Conservation (phyloP, 768 basidiomycete genomes). For the Austroboletus eburneus region DNA sequence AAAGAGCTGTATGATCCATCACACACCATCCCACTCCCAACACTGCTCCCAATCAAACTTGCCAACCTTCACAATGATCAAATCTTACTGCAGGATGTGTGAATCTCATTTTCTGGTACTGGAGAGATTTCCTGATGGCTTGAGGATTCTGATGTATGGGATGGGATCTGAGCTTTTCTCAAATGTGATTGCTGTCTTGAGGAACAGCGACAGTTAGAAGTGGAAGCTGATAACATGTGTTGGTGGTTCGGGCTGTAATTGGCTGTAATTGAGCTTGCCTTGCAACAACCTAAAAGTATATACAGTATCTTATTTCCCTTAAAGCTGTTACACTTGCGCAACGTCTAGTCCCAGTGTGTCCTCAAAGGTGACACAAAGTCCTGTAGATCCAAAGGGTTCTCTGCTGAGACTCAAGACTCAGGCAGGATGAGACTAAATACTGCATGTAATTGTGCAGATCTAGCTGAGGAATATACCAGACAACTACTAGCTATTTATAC, state of each 20-base stretch:
- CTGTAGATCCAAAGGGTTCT: too few species aligned
- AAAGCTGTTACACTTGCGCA: too few species aligned
- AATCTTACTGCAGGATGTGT: slow-evolving; percentile 19
- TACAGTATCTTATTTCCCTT: too few species aligned
- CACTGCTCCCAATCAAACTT: slow-evolving; percentile 27
- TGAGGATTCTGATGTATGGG: not conserved
- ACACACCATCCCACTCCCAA: slow-evolving; percentile 34
- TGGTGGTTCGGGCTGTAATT: slow-evolving; percentile 34
- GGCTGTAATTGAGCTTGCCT: slow-evolving; percentile 16
- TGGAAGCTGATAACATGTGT: slow-evolving; percentile 27
- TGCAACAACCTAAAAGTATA: not conserved
- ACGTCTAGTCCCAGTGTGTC: too few species aligned
- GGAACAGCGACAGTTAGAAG: not conserved
- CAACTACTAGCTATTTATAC: too few species aligned
- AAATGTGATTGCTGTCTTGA: not conserved
- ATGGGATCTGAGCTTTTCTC: not conserved
- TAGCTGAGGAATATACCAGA: too few species aligned
- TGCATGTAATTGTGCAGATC: too few species aligned
- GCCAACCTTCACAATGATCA: slow-evolving; percentile 10
- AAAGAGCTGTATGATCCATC: slow-evolving; percentile 12
- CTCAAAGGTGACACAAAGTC: too few species aligned
- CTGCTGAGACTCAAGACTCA: too few species aligned
- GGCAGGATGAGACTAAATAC: too few species aligned
- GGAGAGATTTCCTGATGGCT: slow-evolving; percentile 24
- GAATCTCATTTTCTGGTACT: not conserved